Conservation (phyloP, 306 rosid genomes). For the Heteromeles arbutifolia region DNA sequence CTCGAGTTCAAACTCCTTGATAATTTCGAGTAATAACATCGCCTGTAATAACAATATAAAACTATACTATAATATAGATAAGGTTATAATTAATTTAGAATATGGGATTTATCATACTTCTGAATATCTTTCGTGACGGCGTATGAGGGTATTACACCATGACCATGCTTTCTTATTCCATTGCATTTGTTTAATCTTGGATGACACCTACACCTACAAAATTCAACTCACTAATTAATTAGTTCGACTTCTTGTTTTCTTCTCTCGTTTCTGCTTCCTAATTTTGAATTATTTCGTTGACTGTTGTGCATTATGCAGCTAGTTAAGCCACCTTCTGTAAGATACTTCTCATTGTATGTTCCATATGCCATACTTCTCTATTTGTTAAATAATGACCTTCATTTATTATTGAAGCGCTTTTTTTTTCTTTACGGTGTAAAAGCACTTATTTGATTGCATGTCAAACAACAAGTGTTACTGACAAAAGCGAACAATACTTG, state of each 20-base stretch:
- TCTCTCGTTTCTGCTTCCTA: not conserved
- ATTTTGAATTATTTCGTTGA: slow-evolving; percentile 2
- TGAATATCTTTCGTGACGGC: not conserved
- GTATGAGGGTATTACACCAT: no score
- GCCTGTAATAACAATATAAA: no score
- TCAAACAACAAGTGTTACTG: no score
- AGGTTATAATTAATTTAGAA: no score
- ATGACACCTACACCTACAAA: not conserved
- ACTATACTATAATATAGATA: no score
- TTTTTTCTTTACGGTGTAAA: no score
- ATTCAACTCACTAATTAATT: not conserved
- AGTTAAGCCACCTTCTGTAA: not conserved
- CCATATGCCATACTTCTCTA: not conserved
- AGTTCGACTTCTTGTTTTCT: not conserved
- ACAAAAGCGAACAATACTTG: no score
- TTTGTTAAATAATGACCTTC: no score
- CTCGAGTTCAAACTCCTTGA: no score
- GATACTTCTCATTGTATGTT: not conserved
- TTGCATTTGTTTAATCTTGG: not conserved
- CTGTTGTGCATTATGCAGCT: not conserved
- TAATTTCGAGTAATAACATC: no score
- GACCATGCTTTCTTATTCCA: not conserved
- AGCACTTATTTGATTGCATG: no score
- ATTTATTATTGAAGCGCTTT: no score
- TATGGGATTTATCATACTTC: not conserved